Base-by-base conservation (phyloP, 73 alveolate species). In the Uronychia binucleata region DNA sequence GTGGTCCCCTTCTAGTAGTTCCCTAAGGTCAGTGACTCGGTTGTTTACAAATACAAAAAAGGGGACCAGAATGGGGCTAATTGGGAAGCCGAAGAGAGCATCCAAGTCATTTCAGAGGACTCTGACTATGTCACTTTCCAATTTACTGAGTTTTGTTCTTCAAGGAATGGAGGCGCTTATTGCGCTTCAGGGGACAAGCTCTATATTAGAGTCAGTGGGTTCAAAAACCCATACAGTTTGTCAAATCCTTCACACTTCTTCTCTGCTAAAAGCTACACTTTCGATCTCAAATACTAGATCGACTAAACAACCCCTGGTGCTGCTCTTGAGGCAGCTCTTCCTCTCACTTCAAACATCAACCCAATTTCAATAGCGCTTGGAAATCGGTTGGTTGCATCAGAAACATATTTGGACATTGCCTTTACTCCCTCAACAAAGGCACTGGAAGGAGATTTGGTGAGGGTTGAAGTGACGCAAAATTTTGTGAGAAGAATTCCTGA, bases 81-180 rank as follows among this genome's bases (percentile, higher is more conserved):
- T 46, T 46, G 67, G 67, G 67, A 79, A 33, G 31, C 88, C 14
- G 80, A 77, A 1, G 25, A 28, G 46, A 46, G 32, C 0, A 58
- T 81, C 57, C 33, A 59, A 59, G 88, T 81, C 14, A 78, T 34
- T 1, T 25, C 75, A 8, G 35, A 33, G 14, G 77, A 46, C 28
- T 29, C 81, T 0, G 5, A 29, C 34, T 59, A 81, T 32, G 88
- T 81, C 1, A 81, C 81, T n/a, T n/a, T 81, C 1, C 79, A 81
- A 59, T 59, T 30, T 31, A 46, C 13, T 8, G 88, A 81, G 27
- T 81, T 81, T 34, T 81, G 88, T 58, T 33, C 75, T 59, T 14
- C 58, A 26, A 46, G 67, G 19, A 11, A 19, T 5, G 81, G 88
- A 58, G 88, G 88, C 46, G 0, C 80, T 0, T 8, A n/a, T 19